Evolutionary conservation across 2,329 filamentous ascomycete species (phyloP).

Genomic region (Cladorrhinum sp.): DNA sequence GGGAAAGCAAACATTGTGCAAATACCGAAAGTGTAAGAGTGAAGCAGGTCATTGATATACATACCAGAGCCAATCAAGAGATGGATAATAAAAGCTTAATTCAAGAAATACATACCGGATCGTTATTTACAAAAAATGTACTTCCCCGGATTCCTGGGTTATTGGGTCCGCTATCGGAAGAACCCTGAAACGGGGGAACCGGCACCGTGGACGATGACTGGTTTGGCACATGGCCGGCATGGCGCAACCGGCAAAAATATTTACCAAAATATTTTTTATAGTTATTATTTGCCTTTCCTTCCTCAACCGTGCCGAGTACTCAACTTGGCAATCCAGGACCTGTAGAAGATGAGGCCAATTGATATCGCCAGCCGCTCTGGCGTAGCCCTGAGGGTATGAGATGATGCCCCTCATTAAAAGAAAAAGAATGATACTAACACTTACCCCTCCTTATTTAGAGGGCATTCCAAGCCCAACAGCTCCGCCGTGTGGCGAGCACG

Average conservation of each 20-base stretch:
- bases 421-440: constrained; percentile 3
- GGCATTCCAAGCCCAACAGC: constrained; percentile 35
- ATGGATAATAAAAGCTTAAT: background rate
- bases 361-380: constrained; percentile 49
- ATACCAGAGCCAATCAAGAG: background rate
- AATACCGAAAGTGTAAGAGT: no score
- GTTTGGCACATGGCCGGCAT: background rate
- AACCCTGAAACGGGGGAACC: constrained; percentile 6
- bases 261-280: background rate
- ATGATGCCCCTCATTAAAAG: background rate
- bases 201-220: background rate
- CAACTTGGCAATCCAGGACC: no score
- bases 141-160: constrained; percentile 4
- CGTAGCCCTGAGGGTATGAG: constrained; percentile 45
- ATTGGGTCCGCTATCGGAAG: constrained; percentile 11
- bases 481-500: constrained; percentile 26
- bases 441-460: constrained; percentile 28
- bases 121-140: background rate
- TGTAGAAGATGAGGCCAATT: constrained; percentile 46
- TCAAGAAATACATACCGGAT: background rate
- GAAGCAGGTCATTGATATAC: no score
- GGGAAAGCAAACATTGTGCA: background rate
- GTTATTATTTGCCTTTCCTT: background rate
- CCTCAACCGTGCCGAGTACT: no score
- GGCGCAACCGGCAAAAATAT: constrained; percentile 7